Base-by-base conservation (phyloP, 805 yeast species). In the Brettanomyces nanus region DNA sequence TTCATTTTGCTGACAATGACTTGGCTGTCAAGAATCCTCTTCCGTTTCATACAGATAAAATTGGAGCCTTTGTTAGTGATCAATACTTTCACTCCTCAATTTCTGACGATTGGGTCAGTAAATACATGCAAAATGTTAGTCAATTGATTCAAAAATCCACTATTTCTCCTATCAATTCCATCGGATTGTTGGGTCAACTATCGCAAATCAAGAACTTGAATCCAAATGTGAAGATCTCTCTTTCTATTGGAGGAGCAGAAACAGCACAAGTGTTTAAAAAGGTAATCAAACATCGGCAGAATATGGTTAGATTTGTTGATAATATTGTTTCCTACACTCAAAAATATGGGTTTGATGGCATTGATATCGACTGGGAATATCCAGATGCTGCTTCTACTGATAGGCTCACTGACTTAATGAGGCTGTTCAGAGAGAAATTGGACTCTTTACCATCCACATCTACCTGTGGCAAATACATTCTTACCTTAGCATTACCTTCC, bases 281-380 rank as follows among this genome's bases (percentile, higher is more conserved):
- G 0, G 43, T 68, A 1, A 50, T 56, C 2, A 33, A 41, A 1
- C 47, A 53, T 27, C 36, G 33, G 2, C 13, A 23, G 2, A 56
- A 58, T 18, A 44, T 78, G 6, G 51, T 54, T 1, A 53, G 31
- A 0, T 85, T 89, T 54, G 71, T 77, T 2, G 36, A 51, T 1
- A 65, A 80, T 1, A 62, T 77, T 1, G 63, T 73, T 1, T 54
- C 58, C 0, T 56, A 73, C 19, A 64, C 85, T 54, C 39, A 57
- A 2, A 58, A 66, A 31, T 72, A 74, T 52, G 80, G 82, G 0
- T 78, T 92, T 51, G 97, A 92, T 56, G 97, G 98, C 0, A 63
- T 90, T 33, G 97, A 92, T 57, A 62, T 90, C 21, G 98, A 90
- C 60, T 90, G 96, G 96, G 98, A 90, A 58, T 90, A 78, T 51